phyloP scores from a whole-genome alignment of 257 asterid genomes.

The Nicotiana paniculata region DNA sequence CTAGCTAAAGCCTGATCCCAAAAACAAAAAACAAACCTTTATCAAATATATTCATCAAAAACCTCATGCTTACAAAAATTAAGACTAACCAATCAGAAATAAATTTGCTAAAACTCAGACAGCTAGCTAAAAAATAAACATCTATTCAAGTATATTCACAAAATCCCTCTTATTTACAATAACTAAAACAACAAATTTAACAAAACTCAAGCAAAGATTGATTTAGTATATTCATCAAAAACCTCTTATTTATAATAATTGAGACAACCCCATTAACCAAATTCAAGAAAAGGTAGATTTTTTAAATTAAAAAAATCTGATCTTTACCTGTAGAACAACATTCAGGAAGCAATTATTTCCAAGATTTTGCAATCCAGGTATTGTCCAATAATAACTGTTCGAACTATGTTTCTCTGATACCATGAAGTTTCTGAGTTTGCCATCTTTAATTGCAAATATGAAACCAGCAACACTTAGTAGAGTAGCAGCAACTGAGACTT shows the following conservation, averaged over 20 bases:
- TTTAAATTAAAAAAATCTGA: neutral
- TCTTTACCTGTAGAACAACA: constrained; percentile 76
- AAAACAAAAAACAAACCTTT: neutral
- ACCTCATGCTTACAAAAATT: neutral
- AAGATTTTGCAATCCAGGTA: constrained; percentile 79
- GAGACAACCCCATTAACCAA: neutral
- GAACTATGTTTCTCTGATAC: constrained; percentile 10
- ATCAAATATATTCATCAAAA: neutral
- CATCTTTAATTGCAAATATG: constrained; percentile 32
- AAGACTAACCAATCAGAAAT: neutral
- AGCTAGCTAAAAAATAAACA: no score
- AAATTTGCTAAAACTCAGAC: neutral
- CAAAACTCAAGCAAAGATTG: neutral
- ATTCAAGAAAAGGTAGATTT: neutral
- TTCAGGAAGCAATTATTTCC: constrained; percentile 90
- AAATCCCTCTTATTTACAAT: no score
- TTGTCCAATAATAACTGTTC: constrained; percentile 25
- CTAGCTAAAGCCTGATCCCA: constrained; percentile 70
- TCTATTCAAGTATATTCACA: no score
- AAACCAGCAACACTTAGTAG: constrained; percentile 51
- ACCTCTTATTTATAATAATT: no score
- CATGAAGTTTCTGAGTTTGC: constrained; percentile 24
- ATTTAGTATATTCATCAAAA: no score
- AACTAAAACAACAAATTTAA: neutral
- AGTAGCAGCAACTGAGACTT: constrained; percentile 44